These are phyloP conservation scores for Ophiostoma ips DNA, from an alignment of 2,329 filamentous ascomycete genomes.

Conservation along the genomic window DNA sequence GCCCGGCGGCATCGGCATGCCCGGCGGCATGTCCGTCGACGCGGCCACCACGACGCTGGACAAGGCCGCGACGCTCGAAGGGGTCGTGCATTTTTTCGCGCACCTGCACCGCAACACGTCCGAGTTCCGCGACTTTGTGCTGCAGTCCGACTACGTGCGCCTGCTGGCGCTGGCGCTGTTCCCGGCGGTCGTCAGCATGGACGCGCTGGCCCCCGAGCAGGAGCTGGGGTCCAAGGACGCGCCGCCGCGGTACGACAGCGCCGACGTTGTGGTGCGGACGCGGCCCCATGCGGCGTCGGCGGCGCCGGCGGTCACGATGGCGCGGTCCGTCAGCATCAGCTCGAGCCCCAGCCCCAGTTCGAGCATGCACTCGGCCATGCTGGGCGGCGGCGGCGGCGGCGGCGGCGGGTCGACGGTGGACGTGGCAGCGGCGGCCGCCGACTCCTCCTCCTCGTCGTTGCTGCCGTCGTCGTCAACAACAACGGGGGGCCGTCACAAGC, in stretches of 20 bases:
- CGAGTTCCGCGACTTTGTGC: slow-evolving; percentile 70
- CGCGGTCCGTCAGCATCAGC: slow-evolving; percentile 50
- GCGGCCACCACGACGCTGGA: slow-evolving; percentile 20
- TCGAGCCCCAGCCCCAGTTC: slow-evolving; percentile 8
- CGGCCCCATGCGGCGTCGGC: slow-evolving; percentile 41
- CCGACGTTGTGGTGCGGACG: slow-evolving; percentile 70
- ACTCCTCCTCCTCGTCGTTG: too few species aligned
- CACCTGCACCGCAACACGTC: slow-evolving; percentile 64
- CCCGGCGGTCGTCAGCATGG: slow-evolving; percentile 74
- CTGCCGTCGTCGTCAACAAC: slow-evolving; percentile 29
- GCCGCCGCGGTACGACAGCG: slow-evolving; percentile 69
- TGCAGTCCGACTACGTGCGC: slow-evolving; percentile 68
- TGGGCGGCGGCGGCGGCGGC: not conserved
- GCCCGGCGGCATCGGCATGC: not conserved
- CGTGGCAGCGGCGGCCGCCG: slow-evolving; percentile 2
- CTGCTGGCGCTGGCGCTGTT: slow-evolving; percentile 69
- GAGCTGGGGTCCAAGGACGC: slow-evolving; percentile 79
- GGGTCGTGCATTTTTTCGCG: slow-evolving; percentile 64
- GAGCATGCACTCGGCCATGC: slow-evolving; percentile 9
- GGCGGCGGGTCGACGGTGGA: slow-evolving; percentile 4
- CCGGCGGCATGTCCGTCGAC: too few species aligned
- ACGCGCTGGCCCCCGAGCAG: slow-evolving; percentile 67
- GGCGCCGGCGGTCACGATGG: too few species aligned
- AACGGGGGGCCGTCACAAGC: slow-evolving; percentile 42
- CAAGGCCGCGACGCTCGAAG: slow-evolving; percentile 55